phyloP scores from a whole-genome alignment of 768 basidiomycete genomes.

The Clavaria fumosa region DNA sequence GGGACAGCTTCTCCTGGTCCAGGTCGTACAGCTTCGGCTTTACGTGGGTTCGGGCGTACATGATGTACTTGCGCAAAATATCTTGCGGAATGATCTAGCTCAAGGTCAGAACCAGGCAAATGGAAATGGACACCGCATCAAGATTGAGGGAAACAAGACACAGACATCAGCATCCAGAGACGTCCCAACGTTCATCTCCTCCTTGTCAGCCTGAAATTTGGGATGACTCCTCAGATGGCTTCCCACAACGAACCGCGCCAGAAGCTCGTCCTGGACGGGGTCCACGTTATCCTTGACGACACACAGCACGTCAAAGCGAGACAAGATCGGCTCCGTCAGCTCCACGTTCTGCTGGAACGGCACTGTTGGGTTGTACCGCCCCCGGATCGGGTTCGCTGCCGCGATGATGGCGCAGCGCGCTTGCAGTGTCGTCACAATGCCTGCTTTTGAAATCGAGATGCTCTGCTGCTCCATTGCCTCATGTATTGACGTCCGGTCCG shows the following conservation, averaged over 20 bases:
- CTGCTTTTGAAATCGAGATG: constrained; percentile 97
- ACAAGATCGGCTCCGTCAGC: constrained; percentile 93
- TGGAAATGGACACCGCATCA: not conserved
- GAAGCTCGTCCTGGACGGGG: constrained; percentile 89
- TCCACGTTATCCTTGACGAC: constrained; percentile 98
- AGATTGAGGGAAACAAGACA: constrained; percentile 7
- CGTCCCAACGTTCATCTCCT: constrained; percentile 91
- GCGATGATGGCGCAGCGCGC: constrained; percentile 96
- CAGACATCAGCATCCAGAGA: constrained; percentile 80
- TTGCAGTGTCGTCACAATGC: constrained; percentile 95
- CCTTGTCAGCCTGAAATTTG: constrained; percentile 69
- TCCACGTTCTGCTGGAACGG: constrained; percentile 99
- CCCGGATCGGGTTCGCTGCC: constrained; percentile 94
- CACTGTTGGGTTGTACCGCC: constrained; percentile 95
- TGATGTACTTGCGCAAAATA: constrained; percentile 91
- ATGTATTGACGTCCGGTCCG: constrained; percentile 95
- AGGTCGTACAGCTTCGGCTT: constrained; percentile 87
- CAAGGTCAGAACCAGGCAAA: constrained; percentile 2
- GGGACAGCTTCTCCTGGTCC: constrained; percentile 88
- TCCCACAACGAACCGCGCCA: constrained; percentile 96
- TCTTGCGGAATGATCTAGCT: constrained; percentile 98
- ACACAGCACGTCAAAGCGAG: constrained; percentile 94
- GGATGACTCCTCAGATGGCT: constrained; percentile 92
- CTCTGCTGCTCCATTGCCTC: constrained; percentile 99
- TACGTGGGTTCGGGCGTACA: constrained; percentile 93